phyloP scores from a whole-genome alignment of 495 filamentous ascomycete genomes.

The Letharia columbiana region DNA sequence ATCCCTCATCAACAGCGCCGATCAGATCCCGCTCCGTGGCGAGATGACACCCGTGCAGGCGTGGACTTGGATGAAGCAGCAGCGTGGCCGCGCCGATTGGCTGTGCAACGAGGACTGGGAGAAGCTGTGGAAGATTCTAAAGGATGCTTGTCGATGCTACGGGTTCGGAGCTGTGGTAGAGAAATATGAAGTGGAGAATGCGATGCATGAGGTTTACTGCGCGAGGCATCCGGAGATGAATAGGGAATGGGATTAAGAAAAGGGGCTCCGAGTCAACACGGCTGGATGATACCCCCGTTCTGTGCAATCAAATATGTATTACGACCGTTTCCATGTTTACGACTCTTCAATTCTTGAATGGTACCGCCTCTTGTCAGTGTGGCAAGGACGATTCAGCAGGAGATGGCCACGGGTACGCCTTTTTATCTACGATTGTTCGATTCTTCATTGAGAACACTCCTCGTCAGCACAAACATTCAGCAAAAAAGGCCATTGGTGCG shows the following conservation, averaged over 20 bases:
- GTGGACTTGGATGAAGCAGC: conserved; percentile 7
- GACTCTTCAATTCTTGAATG: not conserved
- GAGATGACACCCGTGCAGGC: conserved; percentile 4
- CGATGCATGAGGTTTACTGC: conserved; percentile 53
- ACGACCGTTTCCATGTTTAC: not conserved
- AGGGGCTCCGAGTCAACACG: not conserved
- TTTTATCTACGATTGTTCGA: not conserved
- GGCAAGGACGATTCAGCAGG: not conserved
- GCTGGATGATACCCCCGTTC: not conserved
- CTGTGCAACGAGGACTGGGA: conserved; percentile 49
- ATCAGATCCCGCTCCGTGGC: conserved; percentile 7
- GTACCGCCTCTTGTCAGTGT: not conserved
- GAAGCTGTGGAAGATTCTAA: conserved; percentile 60
- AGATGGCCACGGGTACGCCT: not conserved
- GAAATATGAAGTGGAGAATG: conserved; percentile 86
- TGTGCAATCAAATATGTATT: not conserved
- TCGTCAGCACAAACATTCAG: no score
- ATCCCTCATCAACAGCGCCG: conserved; percentile 7
- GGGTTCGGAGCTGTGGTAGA: conserved; percentile 87
- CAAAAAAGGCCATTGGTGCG: no score
- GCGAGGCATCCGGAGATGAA: conserved; percentile 8
- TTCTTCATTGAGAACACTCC: not conserved
- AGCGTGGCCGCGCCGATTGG: conserved; percentile 5
- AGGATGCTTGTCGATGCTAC: conserved; percentile 81
- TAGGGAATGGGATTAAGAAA: not conserved